Base-by-base conservation (phyloP, 2,329 filamentous ascomycete genomes). In the Colletotrichum musae region DNA sequence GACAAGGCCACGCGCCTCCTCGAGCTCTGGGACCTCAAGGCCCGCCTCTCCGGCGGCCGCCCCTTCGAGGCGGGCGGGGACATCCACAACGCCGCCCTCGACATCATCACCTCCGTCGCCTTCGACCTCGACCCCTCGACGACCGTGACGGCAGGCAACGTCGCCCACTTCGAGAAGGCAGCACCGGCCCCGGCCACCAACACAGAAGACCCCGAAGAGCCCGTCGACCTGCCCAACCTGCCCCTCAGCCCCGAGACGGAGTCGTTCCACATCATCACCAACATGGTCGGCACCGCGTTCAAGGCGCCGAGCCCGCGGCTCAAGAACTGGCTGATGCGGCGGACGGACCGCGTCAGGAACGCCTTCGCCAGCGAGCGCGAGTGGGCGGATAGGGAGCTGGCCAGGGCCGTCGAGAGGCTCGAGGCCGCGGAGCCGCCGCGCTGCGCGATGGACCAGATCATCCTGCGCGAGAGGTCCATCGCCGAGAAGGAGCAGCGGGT, bases 91-190 rank as follows among this genome's bases (percentile, higher is more conserved):
- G 73, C 74, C 0, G 74, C 78, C 1, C 73, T 81, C 2, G 80
- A 82, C 59, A 77, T 78, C 54, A 80, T 82, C 39, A 76, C 75
- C n/a, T 76, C 75, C 16, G 77, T 74, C 5, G 75, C 80, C 0
- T 80, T 82, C 65, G 78, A 77, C 2, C 24, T 73, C 1, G 74
- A 73, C 41, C 48, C 6, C 56, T 53, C 6, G 3, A 57, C 66
- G 18, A 71, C 41, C 6, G 41, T 51, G 18, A 53, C 58, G 41
- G 39, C 50, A 7, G 43, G 36, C 18, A 60, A 41, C 28, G 13
- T 61, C 9, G 50, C 41, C 15, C 56, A 60, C 32, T 21, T 61
- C 15, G 58, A 61, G 10, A 32, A 32, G 43, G 16, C n/a, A n/a
- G 6, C 26, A 24, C 2, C 21, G 3, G 16, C 43, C 4, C 45